Evolutionary conservation across 2,329 filamentous ascomycete genomes (phyloP).

Genomic region (Rutstroemia sp.): DNA sequence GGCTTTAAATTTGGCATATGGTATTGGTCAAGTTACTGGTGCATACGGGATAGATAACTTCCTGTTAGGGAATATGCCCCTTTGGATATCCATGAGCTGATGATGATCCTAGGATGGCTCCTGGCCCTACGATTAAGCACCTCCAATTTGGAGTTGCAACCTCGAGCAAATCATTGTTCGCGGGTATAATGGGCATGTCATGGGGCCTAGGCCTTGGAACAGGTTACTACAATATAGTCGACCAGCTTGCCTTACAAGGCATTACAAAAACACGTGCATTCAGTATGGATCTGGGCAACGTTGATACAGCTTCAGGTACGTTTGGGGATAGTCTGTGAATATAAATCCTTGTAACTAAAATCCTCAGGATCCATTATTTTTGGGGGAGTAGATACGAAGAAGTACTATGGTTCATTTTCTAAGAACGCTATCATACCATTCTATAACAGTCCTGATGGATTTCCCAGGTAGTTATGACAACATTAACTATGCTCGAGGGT

Average conservation of each 20-base stretch:
- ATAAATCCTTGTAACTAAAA: not conserved
- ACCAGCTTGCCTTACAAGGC: conserved; percentile 13
- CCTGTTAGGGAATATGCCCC: not conserved
- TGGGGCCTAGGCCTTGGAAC: conserved; percentile 7
- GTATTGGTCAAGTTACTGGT: not conserved
- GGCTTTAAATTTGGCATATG: conserved; percentile 1
- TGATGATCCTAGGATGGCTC: not conserved
- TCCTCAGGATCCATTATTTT: conserved; percentile 17
- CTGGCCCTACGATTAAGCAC: conserved; percentile 2
- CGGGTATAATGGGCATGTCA: conserved; percentile 12
- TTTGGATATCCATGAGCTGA: not conserved
- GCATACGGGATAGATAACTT: conserved; percentile 3
- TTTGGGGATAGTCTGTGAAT: not conserved
- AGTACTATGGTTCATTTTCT: conserved; percentile 15
- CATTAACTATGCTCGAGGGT: not conserved
- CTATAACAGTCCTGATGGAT: conserved; percentile 11
- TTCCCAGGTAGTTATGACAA: conserved; percentile 1
- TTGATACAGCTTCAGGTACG: conserved; percentile 13
- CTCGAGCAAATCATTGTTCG: not conserved
- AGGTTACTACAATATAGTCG: conserved; percentile 14
- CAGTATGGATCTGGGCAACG: conserved; percentile 14
- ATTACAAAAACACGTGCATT: conserved; percentile 18
- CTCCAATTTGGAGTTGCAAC: conserved; percentile 11
- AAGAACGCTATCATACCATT: conserved; percentile 16
- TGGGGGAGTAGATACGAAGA: conserved; percentile 19